Conservation (phyloP, 1,139 yeast species). For the Kurtzmaniella quercitrusa region DNA sequence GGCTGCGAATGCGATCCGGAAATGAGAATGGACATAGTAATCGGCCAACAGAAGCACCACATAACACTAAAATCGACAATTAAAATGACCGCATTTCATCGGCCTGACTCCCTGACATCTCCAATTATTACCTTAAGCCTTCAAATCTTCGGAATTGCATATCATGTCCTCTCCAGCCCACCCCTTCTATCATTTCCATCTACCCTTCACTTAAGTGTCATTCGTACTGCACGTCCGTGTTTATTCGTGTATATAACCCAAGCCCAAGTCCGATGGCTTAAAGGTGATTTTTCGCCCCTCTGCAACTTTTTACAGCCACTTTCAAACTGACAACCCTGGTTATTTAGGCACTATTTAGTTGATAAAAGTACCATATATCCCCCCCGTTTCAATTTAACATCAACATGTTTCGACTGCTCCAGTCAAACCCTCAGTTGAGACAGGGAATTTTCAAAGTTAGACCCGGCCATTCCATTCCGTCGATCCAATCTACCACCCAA, state of each 20-base stretch:
- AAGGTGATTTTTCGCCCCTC: neutral
- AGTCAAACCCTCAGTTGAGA: neutral
- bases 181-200: neutral
- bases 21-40: neutral
- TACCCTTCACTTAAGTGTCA: neutral
- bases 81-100: neutral
- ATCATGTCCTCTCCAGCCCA: neutral
- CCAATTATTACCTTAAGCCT: neutral
- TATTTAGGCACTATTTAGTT: too few species aligned
- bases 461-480: neutral
- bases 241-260: neutral
- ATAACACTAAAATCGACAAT: too few species aligned
- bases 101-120: neutral
- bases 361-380: neutral
- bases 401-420: conserved; percentile 2
- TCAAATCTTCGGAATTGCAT: neutral
- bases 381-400: neutral
- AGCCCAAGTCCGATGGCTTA: neutral
- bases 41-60: neutral
- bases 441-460: conserved; percentile 1
- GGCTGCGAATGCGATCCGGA: conserved; percentile 1
- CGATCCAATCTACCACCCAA: neutral
- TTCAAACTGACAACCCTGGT: too few species aligned
- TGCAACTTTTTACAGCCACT: neutral
- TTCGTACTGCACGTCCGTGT: neutral